A percentile compares a stretch with the other conserved stretches of the same genome.
phyloP scores from a whole-genome alignment of 257 asterid species.

The Datura wrightii region DNA sequence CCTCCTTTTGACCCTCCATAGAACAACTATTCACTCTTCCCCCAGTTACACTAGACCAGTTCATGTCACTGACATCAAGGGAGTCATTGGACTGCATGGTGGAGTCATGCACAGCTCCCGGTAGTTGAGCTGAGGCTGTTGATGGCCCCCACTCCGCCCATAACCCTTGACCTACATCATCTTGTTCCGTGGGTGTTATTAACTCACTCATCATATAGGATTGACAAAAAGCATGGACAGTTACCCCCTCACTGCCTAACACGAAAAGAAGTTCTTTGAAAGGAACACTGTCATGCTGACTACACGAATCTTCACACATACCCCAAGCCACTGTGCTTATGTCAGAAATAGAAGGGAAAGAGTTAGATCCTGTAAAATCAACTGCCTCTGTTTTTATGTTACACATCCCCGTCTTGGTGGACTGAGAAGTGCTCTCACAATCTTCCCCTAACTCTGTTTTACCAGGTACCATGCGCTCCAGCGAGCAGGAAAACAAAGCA shows the following conservation, averaged over 20 bases:
- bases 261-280: constrained; percentile 83
- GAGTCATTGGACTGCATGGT: constrained; percentile 37
- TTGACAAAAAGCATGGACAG: constrained; percentile 78
- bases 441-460: constrained; percentile 46
- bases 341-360: constrained; percentile 60
- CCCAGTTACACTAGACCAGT: constrained; percentile 31
- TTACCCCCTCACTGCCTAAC: constrained; percentile 73
- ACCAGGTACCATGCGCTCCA: constrained; percentile 43
- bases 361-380: constrained; percentile 46
- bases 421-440: constrained; percentile 46
- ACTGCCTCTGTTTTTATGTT: constrained; percentile 40
- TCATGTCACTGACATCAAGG: constrained; percentile 20
- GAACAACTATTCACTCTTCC: constrained; percentile 37
- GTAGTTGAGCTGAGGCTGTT: constrained; percentile 39
- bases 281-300: constrained; percentile 60
- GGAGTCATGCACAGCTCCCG: constrained; percentile 41
- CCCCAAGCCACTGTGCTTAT: constrained; percentile 93
- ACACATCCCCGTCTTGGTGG: constrained; percentile 44
- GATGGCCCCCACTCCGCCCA: constrained; percentile 95
- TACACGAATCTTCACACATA: constrained; percentile 55
- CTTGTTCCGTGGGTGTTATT: constrained; percentile 43
- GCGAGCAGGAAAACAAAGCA: constrained; percentile 24
- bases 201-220: constrained; percentile 44
- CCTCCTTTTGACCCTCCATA: constrained; percentile 48
- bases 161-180: constrained; percentile 63